phyloP scores from a whole-genome alignment of 176 grass and related monocot genomes.

The Hordeum marinum region DNA sequence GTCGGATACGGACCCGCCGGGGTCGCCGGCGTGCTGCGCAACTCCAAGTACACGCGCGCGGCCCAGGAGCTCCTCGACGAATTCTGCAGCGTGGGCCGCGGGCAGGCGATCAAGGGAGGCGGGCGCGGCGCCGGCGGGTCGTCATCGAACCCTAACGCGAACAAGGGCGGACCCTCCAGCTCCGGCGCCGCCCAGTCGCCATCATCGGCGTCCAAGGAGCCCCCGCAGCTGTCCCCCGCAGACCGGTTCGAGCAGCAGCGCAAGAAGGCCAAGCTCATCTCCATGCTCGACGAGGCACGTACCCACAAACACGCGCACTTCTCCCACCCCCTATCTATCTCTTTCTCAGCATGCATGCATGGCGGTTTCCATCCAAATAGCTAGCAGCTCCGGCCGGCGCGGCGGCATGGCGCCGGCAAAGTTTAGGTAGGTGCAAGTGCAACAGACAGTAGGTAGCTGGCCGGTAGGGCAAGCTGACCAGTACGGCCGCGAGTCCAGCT shows the following conservation, averaged over 20 bases:
- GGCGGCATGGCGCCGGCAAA: background rate
- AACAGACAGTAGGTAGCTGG: conserved; percentile 32
- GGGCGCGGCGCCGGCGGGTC: conserved; percentile 33
- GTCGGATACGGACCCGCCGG: conserved; percentile 61
- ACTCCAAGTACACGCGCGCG: conserved; percentile 80
- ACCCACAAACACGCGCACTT: background rate
- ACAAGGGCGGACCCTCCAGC: conserved; percentile 30
- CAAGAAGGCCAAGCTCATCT: conserved; percentile 95
- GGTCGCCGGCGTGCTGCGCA: conserved; percentile 63
- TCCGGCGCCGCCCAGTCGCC: conserved; percentile 56
- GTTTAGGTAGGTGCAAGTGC: conserved; percentile 19
- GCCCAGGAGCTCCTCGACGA: conserved; percentile 95
- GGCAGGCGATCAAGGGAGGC: conserved; percentile 51
- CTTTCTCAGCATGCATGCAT: conserved; percentile 3
- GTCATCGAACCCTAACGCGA: conserved; percentile 51
- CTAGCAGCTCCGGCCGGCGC: background rate
- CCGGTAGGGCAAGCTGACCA: background rate
- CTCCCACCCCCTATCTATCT: background rate
- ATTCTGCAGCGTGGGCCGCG: conserved; percentile 93
- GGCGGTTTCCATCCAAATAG: background rate
- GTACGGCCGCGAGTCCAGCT: background rate
- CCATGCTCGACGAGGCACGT: conserved; percentile 99
- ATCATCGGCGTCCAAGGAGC: conserved; percentile 61
- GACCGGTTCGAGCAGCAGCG: conserved; percentile 93
- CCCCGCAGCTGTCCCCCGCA: conserved; percentile 72